Evolutionary conservation across 345 rosid genomes (phyloP).

Genomic region (Pistacia integerrima): DNA sequence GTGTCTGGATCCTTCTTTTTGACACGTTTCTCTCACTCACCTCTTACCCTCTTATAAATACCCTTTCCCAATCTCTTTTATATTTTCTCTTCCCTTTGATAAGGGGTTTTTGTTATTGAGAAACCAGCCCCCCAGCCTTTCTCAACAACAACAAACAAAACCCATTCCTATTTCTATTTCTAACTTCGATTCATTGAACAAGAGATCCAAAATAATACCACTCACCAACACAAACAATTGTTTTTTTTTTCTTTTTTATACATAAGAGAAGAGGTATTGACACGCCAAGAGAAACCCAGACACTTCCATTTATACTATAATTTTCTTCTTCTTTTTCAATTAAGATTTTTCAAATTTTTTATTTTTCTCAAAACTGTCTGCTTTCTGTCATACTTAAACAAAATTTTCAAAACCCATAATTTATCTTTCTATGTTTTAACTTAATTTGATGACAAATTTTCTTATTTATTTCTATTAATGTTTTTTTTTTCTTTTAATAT

Average conservation of each 20-base stretch:
- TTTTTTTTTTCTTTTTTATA: background rate
- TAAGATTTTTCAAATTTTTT: constrained; percentile 18
- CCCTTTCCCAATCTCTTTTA: constrained; percentile 2
- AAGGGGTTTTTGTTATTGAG: constrained; percentile 19
- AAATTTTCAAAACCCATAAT: constrained; percentile 19
- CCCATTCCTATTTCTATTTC: background rate
- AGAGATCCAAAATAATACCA: constrained; percentile 35
- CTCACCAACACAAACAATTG: background rate
- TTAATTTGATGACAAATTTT: constrained; percentile 16
- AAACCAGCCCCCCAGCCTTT: constrained; percentile 13
- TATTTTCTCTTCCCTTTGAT: constrained; percentile 23
- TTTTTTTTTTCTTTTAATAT: background rate
- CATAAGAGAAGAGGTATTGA: too few relatives aligned
- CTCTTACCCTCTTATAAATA: constrained; percentile 27
- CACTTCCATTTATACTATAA: constrained; percentile 10
- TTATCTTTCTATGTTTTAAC: constrained; percentile 14
- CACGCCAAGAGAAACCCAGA: too few relatives aligned
- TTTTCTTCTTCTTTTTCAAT: background rate
- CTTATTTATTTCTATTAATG: background rate
- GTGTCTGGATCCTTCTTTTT: constrained; percentile 19
- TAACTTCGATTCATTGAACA: constrained; percentile 10
- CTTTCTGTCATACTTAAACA: constrained; percentile 10
- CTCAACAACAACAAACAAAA: constrained; percentile 14
- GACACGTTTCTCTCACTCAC: constrained; percentile 32
- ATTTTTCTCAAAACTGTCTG: constrained; percentile 22